These are phyloP conservation scores for Gentiana dahurica DNA, from an alignment of 257 asterid species.

Conservation along the genomic window DNA sequence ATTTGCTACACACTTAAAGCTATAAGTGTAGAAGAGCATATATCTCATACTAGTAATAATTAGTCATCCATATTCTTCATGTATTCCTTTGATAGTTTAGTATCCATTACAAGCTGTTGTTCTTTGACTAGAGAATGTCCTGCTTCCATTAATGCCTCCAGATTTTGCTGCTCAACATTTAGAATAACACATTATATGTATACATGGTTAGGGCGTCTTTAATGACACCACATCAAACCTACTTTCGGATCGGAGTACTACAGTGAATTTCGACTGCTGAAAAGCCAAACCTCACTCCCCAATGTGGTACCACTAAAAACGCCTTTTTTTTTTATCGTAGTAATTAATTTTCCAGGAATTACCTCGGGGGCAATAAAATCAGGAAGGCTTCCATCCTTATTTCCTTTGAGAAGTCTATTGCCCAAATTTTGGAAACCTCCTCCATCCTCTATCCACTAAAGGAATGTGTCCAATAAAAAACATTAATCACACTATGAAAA, in stretches of 20 bases:
- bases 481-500: no score
- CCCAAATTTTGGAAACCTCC: conserved; percentile 82
- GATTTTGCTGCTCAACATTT: conserved; percentile 48
- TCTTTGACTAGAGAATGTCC: conserved; percentile 66
- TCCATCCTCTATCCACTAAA: conserved; percentile 69
- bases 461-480: neutral
- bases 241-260: neutral
- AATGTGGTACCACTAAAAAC: no score
- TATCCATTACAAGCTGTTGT: conserved; percentile 64
- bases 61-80: conserved; percentile 82
- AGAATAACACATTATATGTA: no score
- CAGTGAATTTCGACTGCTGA: neutral
- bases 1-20: no score
- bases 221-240: no score
- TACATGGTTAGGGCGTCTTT: no score
- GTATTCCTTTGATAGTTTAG: conserved; percentile 88
- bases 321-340: no score
- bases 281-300: neutral
- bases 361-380: conserved; percentile 76
- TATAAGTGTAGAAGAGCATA: no score
- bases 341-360: neutral
- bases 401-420: conserved; percentile 49
- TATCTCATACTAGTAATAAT: conserved; percentile 1
- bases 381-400: conserved; percentile 71
- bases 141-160: conserved; percentile 72